Evolutionary conservation across 768 basidiomycete species (phyloP).

Genomic region (Lentinus tigrinus): DNA sequence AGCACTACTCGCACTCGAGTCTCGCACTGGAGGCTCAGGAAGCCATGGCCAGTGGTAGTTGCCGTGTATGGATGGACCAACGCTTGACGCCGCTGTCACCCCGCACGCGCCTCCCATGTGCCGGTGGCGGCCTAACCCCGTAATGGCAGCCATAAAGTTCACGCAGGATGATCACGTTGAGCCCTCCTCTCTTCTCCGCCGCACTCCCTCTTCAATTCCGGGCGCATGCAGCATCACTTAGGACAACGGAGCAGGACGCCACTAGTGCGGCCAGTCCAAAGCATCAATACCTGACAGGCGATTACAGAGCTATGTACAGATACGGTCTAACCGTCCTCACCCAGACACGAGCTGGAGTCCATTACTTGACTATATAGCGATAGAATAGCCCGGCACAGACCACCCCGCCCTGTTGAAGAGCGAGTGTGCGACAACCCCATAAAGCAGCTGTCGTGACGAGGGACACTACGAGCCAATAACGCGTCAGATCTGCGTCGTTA

Average conservation of each 20-base stretch:
- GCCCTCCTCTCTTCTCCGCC: background rate
- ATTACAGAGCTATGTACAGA: background rate
- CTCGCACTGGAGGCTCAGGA: too few species aligned
- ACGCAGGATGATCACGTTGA: background rate
- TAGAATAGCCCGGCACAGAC: background rate
- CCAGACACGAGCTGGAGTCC: background rate
- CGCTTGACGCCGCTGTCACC: conserved; percentile 11
- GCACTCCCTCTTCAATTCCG: background rate
- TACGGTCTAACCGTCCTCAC: background rate
- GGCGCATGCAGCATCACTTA: background rate
- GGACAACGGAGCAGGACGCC: background rate
- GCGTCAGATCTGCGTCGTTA: background rate
- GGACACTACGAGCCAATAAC: background rate
- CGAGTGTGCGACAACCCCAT: background rate
- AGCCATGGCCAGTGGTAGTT: conserved; percentile 5
- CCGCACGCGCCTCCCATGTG: conserved; percentile 11
- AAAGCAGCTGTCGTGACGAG: background rate
- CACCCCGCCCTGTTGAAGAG: background rate
- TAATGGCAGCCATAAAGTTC: background rate
- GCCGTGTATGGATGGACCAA: conserved; percentile 8
- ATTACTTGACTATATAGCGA: background rate
- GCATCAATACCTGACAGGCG: background rate
- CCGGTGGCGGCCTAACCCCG: conserved; percentile 6
- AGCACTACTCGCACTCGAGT: too few species aligned
- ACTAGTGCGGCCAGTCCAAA: background rate